Percentiles rank a stretch among this genome's conserved stretches.
Conservation (phyloP, 306 rosid species). For the Prunus mira region DNA sequence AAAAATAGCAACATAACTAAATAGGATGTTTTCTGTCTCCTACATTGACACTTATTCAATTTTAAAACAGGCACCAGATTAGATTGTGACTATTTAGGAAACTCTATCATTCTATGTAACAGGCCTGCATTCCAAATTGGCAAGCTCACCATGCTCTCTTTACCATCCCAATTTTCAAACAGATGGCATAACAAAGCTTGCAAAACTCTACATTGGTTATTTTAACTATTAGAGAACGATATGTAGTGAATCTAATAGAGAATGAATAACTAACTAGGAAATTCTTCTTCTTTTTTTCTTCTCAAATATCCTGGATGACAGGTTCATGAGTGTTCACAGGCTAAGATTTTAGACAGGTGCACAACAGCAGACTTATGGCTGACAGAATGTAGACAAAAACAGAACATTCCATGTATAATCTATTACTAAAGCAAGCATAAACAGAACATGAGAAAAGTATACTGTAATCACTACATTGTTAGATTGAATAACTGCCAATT, state of each 20-base stretch:
- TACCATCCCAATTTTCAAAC: neutral
- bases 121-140: neutral
- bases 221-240: neutral
- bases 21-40: neutral
- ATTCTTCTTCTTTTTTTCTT: no score
- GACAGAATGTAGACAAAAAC: conserved; percentile 8
- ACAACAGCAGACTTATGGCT: conserved; percentile 15
- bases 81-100: neutral
- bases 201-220: neutral
- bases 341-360: neutral
- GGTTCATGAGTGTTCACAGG: conserved; percentile 1
- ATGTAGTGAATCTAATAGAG: neutral
- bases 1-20: neutral
- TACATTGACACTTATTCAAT: neutral
- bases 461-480: neutral
- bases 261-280: neutral
- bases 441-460: neutral
- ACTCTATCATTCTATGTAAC: conserved; percentile 1
- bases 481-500: conserved; percentile 6
- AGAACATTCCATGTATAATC: neutral
- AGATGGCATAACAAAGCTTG: neutral
- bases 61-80: neutral
- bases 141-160: neutral
- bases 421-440: neutral
- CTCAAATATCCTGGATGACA: neutral